Percentiles rank a stretch among this genome's conserved stretches.
phyloP scores from a whole-genome alignment of 2,329 filamentous ascomycete species.

The Exophiala viscosa region DNA sequence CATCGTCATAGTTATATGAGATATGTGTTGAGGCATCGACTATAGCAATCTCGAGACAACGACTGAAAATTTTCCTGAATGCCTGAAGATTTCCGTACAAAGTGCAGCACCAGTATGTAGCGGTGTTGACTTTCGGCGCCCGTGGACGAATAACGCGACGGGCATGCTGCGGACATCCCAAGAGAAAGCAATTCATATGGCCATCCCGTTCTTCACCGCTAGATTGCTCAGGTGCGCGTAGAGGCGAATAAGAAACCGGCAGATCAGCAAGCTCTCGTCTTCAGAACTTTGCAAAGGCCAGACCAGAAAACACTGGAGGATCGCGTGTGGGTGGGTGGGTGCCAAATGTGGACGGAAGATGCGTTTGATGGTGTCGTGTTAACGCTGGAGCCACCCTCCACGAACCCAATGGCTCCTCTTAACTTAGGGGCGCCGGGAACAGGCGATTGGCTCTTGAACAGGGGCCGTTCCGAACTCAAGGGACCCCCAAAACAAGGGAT shows the following conservation, averaged over 20 bases:
- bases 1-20: neutral
- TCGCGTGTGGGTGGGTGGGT: neutral
- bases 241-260: constrained; percentile 12
- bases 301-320: constrained; percentile 1
- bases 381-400: too few relatives aligned
- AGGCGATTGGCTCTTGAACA: too few relatives aligned
- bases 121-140: constrained; percentile 15
- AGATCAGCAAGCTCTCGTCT: constrained; percentile 6
- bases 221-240: constrained; percentile 4
- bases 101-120: constrained; percentile 10
- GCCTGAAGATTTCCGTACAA: constrained; percentile 6
- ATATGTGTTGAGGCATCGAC: neutral
- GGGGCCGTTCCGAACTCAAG: too few relatives aligned
- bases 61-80: constrained; percentile 12
- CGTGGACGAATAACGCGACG: constrained; percentile 14
- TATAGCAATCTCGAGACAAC: neutral
- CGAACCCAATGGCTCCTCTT: too few relatives aligned
- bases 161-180: constrained; percentile 3
- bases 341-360: neutral
- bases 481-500: too few relatives aligned
- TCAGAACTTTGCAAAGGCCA: constrained; percentile 4
- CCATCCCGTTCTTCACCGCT: constrained; percentile 19
- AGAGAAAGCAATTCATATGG: constrained; percentile 15
- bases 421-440: too few relatives aligned
- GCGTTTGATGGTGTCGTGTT: too few relatives aligned